phyloP scores from a whole-genome alignment of 495 filamentous ascomycete genomes.

The Aspergillus funiculosus region DNA sequence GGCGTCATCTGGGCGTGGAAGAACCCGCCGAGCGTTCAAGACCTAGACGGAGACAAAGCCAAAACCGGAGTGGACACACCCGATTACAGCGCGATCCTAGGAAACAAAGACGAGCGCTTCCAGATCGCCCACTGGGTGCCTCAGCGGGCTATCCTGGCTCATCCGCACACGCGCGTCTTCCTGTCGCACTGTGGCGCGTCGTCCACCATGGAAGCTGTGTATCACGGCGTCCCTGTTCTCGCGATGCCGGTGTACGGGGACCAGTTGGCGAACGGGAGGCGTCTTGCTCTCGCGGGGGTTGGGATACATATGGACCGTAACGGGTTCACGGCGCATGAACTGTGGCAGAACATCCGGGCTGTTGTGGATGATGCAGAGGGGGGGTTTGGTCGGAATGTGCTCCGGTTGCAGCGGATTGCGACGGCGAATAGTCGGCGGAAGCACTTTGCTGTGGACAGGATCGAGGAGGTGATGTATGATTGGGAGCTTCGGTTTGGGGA shows the following conservation, averaged over 20 bases:
- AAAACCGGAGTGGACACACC: neutral
- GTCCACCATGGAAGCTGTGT: slow-evolving; percentile 35
- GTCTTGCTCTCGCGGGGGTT: slow-evolving; percentile 27
- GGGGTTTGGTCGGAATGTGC: slow-evolving; percentile 18
- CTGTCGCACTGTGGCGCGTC: slow-evolving; percentile 34
- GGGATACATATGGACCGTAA: slow-evolving; percentile 27
- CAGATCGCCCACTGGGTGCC: slow-evolving; percentile 27
- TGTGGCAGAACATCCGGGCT: slow-evolving; percentile 20
- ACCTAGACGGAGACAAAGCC: slow-evolving; percentile 15
- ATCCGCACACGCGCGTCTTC: slow-evolving; percentile 23
- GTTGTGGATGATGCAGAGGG: slow-evolving; percentile 21
- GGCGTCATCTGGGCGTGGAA: slow-evolving; percentile 34
- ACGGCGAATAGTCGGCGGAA: slow-evolving; percentile 29
- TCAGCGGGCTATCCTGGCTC: slow-evolving; percentile 31
- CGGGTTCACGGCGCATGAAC: slow-evolving; percentile 26
- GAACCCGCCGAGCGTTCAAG: slow-evolving; percentile 13
- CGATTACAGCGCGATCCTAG: slow-evolving; percentile 6
- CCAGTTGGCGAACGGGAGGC: slow-evolving; percentile 28
- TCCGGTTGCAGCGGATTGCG: slow-evolving; percentile 32
- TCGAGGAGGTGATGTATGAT: slow-evolving; percentile 38
- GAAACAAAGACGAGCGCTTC: slow-evolving; percentile 20
- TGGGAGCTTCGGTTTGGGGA: slow-evolving; percentile 22
- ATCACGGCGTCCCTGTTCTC: slow-evolving; percentile 30
- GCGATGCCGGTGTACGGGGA: slow-evolving; percentile 32
- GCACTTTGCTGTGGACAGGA: slow-evolving; percentile 31